phyloP scores from a whole-genome alignment of 768 basidiomycete species.

The Nidula microcarpa region DNA sequence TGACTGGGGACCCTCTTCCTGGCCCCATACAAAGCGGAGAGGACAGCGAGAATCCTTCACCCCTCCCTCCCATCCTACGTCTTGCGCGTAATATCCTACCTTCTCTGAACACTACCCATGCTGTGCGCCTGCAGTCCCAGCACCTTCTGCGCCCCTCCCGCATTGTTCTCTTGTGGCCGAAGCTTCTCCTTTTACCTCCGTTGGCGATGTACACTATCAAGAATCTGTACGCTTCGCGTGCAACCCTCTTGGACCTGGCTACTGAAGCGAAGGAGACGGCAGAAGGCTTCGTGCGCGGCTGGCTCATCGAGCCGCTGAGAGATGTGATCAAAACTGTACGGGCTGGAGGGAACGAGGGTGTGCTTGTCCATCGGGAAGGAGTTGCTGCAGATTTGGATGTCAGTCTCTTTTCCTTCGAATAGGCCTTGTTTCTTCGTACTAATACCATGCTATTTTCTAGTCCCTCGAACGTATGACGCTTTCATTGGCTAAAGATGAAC shows the following conservation, averaged over 20 bases:
- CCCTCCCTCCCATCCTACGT: conserved; percentile 10
- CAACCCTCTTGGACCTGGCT: conserved; percentile 51
- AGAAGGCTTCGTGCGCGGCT: conserved; percentile 71
- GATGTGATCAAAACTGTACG: conserved; percentile 82
- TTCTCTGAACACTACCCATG: conserved; percentile 22
- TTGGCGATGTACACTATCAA: conserved; percentile 49
- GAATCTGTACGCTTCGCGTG: conserved; percentile 55
- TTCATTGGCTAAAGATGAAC: conserved; percentile 77
- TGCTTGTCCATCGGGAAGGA: conserved; percentile 77
- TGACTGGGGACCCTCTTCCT: too few species aligned
- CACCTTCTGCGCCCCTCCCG: conserved; percentile 65
- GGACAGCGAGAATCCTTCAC: neutral
- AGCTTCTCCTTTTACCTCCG: conserved; percentile 73
- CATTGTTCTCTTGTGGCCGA: conserved; percentile 77
- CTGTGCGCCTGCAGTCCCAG: conserved; percentile 19
- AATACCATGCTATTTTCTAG: conserved; percentile 30
- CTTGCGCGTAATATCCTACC: conserved; percentile 22
- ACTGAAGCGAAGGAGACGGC: conserved; percentile 64
- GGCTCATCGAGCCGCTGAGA: conserved; percentile 83
- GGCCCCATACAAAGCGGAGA: too few species aligned
- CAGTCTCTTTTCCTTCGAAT: conserved; percentile 13
- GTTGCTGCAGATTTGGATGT: conserved; percentile 85
- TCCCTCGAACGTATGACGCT: conserved; percentile 92
- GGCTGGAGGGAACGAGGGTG: conserved; percentile 69
- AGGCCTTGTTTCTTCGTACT: neutral